A percentile compares a stretch with the other conserved stretches of the same genome.
Evolutionary conservation across 306 rosid genomes (phyloP).

Genomic region (Purshia tridentata): DNA sequence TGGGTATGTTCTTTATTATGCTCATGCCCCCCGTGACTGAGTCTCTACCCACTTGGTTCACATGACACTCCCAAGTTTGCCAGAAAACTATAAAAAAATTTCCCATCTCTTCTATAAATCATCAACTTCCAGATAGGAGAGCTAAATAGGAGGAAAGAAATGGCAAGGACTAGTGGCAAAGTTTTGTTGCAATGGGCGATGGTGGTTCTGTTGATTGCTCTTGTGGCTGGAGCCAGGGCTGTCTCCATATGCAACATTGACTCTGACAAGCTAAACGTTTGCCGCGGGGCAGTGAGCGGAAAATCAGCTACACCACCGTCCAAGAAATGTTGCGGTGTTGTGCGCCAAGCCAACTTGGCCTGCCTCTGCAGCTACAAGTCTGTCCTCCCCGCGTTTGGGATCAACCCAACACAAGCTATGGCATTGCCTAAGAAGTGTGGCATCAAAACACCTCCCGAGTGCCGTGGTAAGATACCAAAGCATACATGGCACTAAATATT

Average conservation of each 20-base stretch:
- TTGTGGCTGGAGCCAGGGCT: conserved; percentile 36
- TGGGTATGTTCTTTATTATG: background rate
- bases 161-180: conserved; percentile 30
- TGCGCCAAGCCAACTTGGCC: conserved; percentile 45
- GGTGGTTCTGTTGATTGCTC: conserved; percentile 32
- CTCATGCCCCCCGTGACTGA: conserved; percentile 30
- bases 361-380: conserved; percentile 54
- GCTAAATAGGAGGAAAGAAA: background rate
- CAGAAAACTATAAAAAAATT: conserved; percentile 14
- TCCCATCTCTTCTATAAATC: conserved; percentile 32
- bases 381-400: conserved; percentile 42
- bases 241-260: conserved; percentile 41
- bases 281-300: conserved; percentile 54
- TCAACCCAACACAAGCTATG: conserved; percentile 52
- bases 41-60: conserved; percentile 35
- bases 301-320: conserved; percentile 41
- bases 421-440: conserved; percentile 65
- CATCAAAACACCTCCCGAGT: conserved; percentile 37
- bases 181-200: conserved; percentile 28
- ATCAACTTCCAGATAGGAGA: background rate
- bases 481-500: background rate
- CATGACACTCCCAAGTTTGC: conserved; percentile 38
- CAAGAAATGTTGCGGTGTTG: conserved; percentile 43
- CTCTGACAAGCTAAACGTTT: conserved; percentile 28
- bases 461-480: conserved; percentile 40